Base-by-base conservation (phyloP, 2,329 filamentous ascomycete genomes). In the Phaeophleospora eucalypticola region DNA sequence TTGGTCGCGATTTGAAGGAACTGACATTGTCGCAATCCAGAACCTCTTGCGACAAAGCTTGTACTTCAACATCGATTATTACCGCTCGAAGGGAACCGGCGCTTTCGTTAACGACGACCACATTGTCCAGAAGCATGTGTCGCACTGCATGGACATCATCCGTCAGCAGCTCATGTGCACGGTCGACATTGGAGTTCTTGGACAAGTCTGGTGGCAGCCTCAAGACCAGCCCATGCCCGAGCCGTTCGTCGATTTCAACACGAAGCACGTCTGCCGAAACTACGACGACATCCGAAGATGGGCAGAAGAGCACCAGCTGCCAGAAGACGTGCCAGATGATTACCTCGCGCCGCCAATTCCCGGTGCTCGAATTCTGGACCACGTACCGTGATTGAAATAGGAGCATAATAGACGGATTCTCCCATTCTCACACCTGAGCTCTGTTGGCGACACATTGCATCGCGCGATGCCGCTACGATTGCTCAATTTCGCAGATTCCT, bases 121-220 rank as follows among this genome's bases (percentile, higher is more conserved):
- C 29, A 75, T 83, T 36, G 62, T 83, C 4, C 71, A 71, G 18
- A 68, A 72, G 1, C 81, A 84, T 58, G 70, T 81, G 54, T 78
- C 75, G 4, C 80, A 84, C 50, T 84, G 81, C 48, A 67, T 84
- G 24, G 81, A 84, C 52, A 79, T 78, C 4, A 53, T 84, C 41
- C 76, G 81, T 1, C 81, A 84, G 59, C 76, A 81, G n/a, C 70
- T 84, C 10, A 83, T 83, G 79, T 84, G 81, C 63, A 79, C 75
- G 18, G 70, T 78, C 19, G 81, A 84, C 54, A 76, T 79, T 3
- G 80, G 74, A 1, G 73, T 84, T 0, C 69, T 83, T 0, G 80
- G 80, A 9, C 80, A 84, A 55, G 73, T 83, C 4, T 84, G 81
- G 80, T 76, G 73, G 29, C 68, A 80, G 19, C 62, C 65, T 2